Conservation (phyloP, 31 red algal genomes). For the Odonthalia washingtoniensis region DNA sequence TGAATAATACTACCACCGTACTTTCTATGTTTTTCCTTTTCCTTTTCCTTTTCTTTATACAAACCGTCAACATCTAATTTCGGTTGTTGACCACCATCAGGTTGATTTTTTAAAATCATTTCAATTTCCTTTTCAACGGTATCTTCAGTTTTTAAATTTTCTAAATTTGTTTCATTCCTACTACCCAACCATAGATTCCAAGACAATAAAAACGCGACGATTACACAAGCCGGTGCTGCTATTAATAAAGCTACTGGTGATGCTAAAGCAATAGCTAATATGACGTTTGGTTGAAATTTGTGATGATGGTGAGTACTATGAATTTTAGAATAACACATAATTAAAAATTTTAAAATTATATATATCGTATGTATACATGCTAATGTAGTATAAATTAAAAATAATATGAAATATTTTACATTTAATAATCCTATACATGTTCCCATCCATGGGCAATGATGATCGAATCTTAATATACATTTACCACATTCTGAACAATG, state of each 20-base stretch:
- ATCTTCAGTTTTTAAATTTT: not conserved
- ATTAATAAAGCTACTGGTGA: conserved; percentile 5
- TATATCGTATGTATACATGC: not conserved
- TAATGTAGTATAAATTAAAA: conserved; percentile 52
- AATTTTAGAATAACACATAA: not conserved
- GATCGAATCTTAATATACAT: conserved; percentile 86
- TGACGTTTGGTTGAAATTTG: not conserved
- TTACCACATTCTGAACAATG: conserved; percentile 65
- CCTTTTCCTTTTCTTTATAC: too few species aligned
- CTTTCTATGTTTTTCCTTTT: too few species aligned
- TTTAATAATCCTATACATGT: conserved; percentile 67
- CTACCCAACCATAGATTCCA: conserved; percentile 36
- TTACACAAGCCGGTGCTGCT: not conserved
- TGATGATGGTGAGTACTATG: not conserved
- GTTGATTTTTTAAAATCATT: too few species aligned
- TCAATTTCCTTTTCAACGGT: too few species aligned
- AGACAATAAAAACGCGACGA: not conserved
- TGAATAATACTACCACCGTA: not conserved
- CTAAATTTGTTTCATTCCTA: conserved; percentile 28
- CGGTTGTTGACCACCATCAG: not conserved
- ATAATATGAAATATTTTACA: conserved; percentile 72
- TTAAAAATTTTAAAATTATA: conserved; percentile 12
- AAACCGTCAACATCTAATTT: not conserved
- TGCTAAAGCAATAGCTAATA: conserved; percentile 15
- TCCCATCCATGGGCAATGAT: conserved; percentile 81